Evolutionary conservation across 2,329 filamentous ascomycete species (phyloP), one percentile per base, ranked within the genome.

Genomic region (Orbilia brochopaga): DNA sequence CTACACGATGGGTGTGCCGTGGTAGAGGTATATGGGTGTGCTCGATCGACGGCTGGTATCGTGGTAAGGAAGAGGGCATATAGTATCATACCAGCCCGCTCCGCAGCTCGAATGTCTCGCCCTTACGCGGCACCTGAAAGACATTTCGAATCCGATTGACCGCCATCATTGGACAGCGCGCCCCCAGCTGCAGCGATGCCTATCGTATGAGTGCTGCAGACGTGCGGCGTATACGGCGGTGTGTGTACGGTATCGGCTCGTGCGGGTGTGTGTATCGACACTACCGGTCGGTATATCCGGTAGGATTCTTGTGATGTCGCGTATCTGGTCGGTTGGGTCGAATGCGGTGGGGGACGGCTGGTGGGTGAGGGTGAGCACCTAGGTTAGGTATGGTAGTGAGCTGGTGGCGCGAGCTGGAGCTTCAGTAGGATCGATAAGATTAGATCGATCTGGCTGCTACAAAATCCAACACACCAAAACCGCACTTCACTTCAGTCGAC

Each of bases 31-130:
- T 32, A 32, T 4, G 8, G 8, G 8, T 32, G 27, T n/a, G n/a
- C n/a, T n/a, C n/a, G n/a, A n/a, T n/a, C n/a, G n/a, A n/a, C n/a
- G 17, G 40, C 3, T 44, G 40, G 40, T 3, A 44, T 44, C 5
- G n/a, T 6, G n/a, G 17, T 1, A 11, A 50, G 17, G n/a, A 19
- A 48, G 6, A 19, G 11, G 11, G 21, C 2, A 42, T 6, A 13
- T 82, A 88, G 11, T 2, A 27, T 21, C 30, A n/a, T 72, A 72
- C 94, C 80, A 99, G 84, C 42, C 94, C 94, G 74, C 93, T 91
- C 80, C 94, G 89, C 81, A 99, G 83, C 84, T 99, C 94, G 80
- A 96, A 97, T 15, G 94, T 99, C 83, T 99, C 94, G 80, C 94
- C 94, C 83, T 99, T 99, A 78, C 89, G 88, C 77, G 94, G 94